Evolutionary conservation across 257 asterid species (phyloP).

Genomic region (Handroanthus guayacan): DNA sequence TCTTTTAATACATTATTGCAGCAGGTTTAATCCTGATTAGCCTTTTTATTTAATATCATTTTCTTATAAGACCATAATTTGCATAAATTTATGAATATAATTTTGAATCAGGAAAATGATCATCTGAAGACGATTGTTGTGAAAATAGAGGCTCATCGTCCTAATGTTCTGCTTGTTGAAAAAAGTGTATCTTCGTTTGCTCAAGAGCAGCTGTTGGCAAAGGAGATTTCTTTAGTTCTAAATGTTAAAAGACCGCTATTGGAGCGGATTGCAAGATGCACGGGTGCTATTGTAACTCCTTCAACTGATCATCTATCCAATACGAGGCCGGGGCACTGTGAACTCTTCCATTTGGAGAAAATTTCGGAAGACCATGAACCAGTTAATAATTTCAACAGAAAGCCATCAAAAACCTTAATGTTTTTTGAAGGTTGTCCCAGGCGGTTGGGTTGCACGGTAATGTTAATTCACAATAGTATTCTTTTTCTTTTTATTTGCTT

Average conservation of each 20-base stretch:
- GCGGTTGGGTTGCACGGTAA: conserved; percentile 99
- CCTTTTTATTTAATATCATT: not conserved
- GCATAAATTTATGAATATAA: conserved; percentile 24
- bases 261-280: conserved; percentile 89
- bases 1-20: conserved; percentile 85
- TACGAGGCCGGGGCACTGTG: conserved; percentile 84
- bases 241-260: conserved; percentile 81
- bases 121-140: conserved; percentile 78
- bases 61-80: conserved; percentile 18
- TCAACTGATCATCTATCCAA: conserved; percentile 74
- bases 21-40: conserved; percentile 59
- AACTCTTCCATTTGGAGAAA: conserved; percentile 83
- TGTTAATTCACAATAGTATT: not conserved
- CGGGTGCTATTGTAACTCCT: conserved; percentile 84
- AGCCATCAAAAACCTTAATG: conserved; percentile 89
- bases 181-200: conserved; percentile 93
- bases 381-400: conserved; percentile 72
- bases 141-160: conserved; percentile 86
- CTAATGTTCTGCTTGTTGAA: conserved; percentile 94
- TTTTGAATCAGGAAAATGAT: conserved; percentile 77
- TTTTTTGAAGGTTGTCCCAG: conserved; percentile 95
- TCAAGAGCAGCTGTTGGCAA: conserved; percentile 78
- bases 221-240: conserved; percentile 88
- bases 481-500: too few species aligned
- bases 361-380: conserved; percentile 78